Conservation (phyloP, 805 yeast genomes). For the Yarrowia hollandica region DNA sequence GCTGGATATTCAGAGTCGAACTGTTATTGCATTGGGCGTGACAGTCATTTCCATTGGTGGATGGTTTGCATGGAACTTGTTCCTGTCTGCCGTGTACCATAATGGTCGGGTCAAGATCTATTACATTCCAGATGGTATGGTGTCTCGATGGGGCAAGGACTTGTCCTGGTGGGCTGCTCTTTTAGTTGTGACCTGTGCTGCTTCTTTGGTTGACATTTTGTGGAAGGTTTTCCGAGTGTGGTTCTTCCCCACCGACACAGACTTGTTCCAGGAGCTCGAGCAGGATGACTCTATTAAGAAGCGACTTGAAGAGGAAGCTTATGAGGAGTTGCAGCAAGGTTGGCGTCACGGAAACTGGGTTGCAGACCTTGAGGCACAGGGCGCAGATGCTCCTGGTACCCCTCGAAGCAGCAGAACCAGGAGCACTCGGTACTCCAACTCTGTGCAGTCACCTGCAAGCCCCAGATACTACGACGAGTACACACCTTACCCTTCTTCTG, state of each 20-base stretch:
- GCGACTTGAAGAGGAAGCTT: slow-evolving; percentile 71
- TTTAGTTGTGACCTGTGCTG: slow-evolving; percentile 55
- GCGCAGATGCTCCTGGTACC: neutral
- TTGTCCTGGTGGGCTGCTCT: slow-evolving; percentile 84
- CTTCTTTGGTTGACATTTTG: slow-evolving; percentile 65
- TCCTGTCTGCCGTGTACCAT: slow-evolving; percentile 37
- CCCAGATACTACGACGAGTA: slow-evolving; percentile 21
- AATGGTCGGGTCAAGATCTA: slow-evolving; percentile 40
- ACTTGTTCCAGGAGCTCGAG: slow-evolving; percentile 75
- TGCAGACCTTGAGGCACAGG: slow-evolving; percentile 27
- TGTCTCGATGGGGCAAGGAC: slow-evolving; percentile 73
- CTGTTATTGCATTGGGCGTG: slow-evolving; percentile 66
- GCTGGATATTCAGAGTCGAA: slow-evolving; percentile 72
- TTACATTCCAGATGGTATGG: slow-evolving; percentile 72
- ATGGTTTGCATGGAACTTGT: slow-evolving; percentile 79
- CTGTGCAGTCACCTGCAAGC: slow-evolving; percentile 16
- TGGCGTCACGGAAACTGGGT: slow-evolving; percentile 29
- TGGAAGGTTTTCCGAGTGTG: slow-evolving; percentile 57
- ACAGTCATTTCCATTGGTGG: slow-evolving; percentile 75
- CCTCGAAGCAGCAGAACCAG: slow-evolving; percentile 28
- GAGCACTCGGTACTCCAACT: slow-evolving; percentile 14
- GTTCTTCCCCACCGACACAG: slow-evolving; percentile 71
- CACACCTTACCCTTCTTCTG: slow-evolving; percentile 1
- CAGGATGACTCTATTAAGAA: slow-evolving; percentile 64
- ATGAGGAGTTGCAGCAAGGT: slow-evolving; percentile 52